Conservation (phyloP, 257 asterid genomes). For the Ophiorrhiza pumila region DNA sequence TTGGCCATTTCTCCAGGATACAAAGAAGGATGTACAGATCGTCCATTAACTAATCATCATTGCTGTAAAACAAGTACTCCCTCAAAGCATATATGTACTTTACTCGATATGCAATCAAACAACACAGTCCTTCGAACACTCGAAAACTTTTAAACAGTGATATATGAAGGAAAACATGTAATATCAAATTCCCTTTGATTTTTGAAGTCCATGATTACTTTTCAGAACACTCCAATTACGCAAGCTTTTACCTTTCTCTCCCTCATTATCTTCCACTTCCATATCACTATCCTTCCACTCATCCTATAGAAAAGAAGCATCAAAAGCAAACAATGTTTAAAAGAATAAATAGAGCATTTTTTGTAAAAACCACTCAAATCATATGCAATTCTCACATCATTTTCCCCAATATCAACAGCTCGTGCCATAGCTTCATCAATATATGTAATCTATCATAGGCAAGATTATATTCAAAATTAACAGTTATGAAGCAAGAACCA, state of each 20-base stretch:
- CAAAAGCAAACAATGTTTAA: slow-evolving; percentile 1
- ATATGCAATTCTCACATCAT: slow-evolving; percentile 53
- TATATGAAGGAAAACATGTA: background rate
- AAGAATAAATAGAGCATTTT: slow-evolving; percentile 5
- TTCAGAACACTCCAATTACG: slow-evolving; percentile 82
- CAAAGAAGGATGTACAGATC: background rate
- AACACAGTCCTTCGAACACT: background rate
- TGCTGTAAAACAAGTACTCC: background rate
- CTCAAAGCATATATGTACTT: background rate
- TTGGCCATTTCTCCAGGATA: background rate
- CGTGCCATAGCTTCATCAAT: slow-evolving; percentile 93
- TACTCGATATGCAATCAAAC: background rate
- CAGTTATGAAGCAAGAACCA: background rate
- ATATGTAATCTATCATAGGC: slow-evolving; percentile 55
- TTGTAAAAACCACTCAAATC: background rate
- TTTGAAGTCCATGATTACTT: slow-evolving; percentile 52
- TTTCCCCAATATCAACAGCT: slow-evolving; percentile 97
- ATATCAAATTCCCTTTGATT: slow-evolving; percentile 57
- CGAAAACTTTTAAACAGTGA: background rate
- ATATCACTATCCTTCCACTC: slow-evolving; percentile 77
- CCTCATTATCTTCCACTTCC: slow-evolving; percentile 50
- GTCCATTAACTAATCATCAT: background rate
- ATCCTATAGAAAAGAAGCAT: slow-evolving; percentile 43
- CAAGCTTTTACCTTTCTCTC: slow-evolving; percentile 54
- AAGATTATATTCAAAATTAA: slow-evolving; percentile 15